Conservation (phyloP, 2,329 filamentous ascomycete species). For the Alternaria sp. region DNA sequence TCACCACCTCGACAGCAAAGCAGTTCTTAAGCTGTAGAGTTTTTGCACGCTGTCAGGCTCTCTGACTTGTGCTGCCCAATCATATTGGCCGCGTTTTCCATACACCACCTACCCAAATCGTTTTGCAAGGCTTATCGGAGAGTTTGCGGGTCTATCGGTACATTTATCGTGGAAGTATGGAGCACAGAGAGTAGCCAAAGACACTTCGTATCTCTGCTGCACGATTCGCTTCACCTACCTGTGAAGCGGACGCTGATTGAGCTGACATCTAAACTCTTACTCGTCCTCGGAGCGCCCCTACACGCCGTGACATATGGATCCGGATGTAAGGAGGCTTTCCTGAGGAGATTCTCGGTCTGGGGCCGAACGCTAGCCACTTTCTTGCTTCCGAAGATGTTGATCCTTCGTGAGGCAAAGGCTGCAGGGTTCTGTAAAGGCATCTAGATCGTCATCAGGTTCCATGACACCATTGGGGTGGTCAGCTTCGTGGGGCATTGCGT, state of each 20-base stretch:
- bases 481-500: background rate
- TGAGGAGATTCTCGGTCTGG: background rate
- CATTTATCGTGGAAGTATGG: background rate
- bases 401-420: background rate
- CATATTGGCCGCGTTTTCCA: background rate
- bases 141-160: conserved; percentile 3
- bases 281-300: background rate
- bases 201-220: background rate
- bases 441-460: background rate
- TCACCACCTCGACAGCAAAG: background rate
- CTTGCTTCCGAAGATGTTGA: background rate
- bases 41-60: background rate
- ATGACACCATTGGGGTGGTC: background rate
- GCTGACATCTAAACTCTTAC: background rate
- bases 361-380: background rate
- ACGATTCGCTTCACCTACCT: background rate
- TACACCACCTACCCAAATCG: background rate
- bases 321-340: background rate
- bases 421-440: background rate
- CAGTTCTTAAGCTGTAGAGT: background rate
- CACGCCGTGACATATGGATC: background rate
- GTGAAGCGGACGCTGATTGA: background rate
- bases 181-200: background rate
- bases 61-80: background rate
- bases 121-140: background rate